Conservation (phyloP, 306 rosid genomes). For the Pyrus pyrifolia region DNA sequence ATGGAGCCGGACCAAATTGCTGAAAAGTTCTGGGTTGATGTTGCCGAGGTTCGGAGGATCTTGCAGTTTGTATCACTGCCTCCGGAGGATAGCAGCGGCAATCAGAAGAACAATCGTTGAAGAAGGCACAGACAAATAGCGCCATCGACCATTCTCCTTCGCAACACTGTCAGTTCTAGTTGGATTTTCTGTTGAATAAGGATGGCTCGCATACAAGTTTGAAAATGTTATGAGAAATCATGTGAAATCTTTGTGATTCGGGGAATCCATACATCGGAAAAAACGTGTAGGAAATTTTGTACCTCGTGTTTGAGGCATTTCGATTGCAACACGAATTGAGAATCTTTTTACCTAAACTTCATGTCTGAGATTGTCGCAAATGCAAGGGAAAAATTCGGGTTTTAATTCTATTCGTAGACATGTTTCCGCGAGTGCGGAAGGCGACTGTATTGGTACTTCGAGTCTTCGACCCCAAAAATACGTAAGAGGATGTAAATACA, state of each 20-base stretch:
- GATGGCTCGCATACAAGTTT: conserved; percentile 10
- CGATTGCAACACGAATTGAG: background rate
- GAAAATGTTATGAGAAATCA: conserved; percentile 2
- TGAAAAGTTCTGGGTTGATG: conserved; percentile 43
- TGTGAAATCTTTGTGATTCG: background rate
- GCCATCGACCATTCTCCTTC: background rate
- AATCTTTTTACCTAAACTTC: background rate
- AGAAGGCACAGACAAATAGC: background rate
- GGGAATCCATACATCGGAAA: background rate
- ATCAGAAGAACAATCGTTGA: conserved; percentile 25
- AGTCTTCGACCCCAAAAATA: no score
- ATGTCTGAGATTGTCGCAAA: no score
- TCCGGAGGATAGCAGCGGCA: conserved; percentile 40
- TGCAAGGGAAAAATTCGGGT: no score
- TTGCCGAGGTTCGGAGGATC: conserved; percentile 45
- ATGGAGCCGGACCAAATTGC: conserved; percentile 69
- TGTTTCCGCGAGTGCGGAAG: background rate
- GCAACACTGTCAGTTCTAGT: conserved; percentile 5
- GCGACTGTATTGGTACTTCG: background rate
- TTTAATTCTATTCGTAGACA: background rate
- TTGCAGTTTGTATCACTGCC: conserved; percentile 69
- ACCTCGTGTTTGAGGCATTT: background rate
- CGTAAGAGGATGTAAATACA: no score
- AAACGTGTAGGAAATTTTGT: conserved; percentile 11
- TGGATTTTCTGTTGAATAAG: conserved; percentile 16